phyloP scores from a whole-genome alignment of 129 eudicot genomes.

The Helianthus annuus region DNA sequence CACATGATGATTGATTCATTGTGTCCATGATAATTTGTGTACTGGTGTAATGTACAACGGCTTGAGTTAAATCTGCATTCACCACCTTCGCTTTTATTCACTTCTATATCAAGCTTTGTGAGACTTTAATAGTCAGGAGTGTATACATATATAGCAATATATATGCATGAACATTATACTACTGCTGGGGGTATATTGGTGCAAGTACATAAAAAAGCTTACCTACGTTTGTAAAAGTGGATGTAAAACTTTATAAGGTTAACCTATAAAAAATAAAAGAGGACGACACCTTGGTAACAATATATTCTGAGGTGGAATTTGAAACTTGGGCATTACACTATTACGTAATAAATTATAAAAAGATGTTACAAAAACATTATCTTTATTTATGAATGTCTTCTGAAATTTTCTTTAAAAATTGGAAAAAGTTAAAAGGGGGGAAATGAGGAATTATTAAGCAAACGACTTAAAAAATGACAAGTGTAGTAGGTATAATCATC shows the following conservation, averaged over 20 bases:
- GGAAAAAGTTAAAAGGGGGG: constrained; percentile 15
- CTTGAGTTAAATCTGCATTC: constrained; percentile 49
- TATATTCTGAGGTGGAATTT: constrained; percentile 10
- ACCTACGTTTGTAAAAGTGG: constrained; percentile 13
- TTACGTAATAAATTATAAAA: constrained; percentile 4
- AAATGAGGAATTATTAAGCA: constrained; percentile 37
- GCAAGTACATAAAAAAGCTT: constrained; percentile 12
- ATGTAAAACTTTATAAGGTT: neutral
- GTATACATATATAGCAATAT: constrained; percentile 20
- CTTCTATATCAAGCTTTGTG: constrained; percentile 26
- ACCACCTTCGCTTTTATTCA: constrained; percentile 34
- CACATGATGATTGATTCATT: constrained; percentile 63
- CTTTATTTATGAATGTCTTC: neutral
- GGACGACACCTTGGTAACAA: too few species aligned
- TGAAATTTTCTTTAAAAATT: neutral
- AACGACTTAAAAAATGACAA: constrained; percentile 55
- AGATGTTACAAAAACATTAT: neutral
- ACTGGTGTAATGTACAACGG: constrained; percentile 9
- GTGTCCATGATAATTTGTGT: constrained; percentile 52
- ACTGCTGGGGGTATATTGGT: constrained; percentile 2
- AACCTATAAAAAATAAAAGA: too few species aligned
- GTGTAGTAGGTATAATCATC: constrained; percentile 61
- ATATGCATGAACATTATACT: constrained; percentile 29
- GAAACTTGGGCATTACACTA: constrained; percentile 10
- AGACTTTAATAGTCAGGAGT: constrained; percentile 43